Base-by-base conservation (phyloP, 176 grass and related monocot genomes). In the Cenchrus fungigraminus region DNA sequence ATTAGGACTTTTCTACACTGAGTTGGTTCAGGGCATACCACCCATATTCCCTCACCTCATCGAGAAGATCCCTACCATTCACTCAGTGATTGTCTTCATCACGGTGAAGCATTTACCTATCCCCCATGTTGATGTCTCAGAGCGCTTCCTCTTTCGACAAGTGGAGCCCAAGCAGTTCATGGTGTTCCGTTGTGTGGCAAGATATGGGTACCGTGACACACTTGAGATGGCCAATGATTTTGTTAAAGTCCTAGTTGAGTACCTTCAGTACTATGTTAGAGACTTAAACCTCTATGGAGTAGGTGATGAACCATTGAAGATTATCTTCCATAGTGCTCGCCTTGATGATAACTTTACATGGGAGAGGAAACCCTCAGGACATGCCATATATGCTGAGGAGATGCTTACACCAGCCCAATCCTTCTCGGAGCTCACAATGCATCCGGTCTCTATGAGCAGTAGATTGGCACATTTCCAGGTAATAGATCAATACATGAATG, bases 11-110 rank as follows among this genome's bases (percentile, higher is more conserved):
- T 91, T 97, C 54, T 97, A 97, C 76, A 92, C 92, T 0, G 94
- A 97, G 20, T 68, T 97, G 5, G 94, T 94, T n/a, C 94, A 97
- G 59, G 94, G 94, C 12, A 78, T 97, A 10, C 90, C 94, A 0
- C 94, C 94, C 0, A 90, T 97, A 20, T 97, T 97, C 56, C 83
- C 87, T 7, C 92, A 97, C 43, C 89, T 94, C 54, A 77, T 91
- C 2, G 90, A 87, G 58, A 97, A 92, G 60, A 85, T 97, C 9
- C 90, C 90, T 0, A 88, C 88, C 37, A 29, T 97, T 14, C 92
- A 92, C 60, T 92, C 94, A 0, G 87, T 94, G 19, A 51, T 89
- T 7, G 62, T 97, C 15, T 87, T 94, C 85, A 85, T 94, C 70
- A 94, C 94, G 0, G 81, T 97, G 8, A 97, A 94, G 34, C 79